Evolutionary conservation across 305 asterid genomes (phyloP), one percentile per base, ranked within the genome.

Genomic region (Vinca major): DNA sequence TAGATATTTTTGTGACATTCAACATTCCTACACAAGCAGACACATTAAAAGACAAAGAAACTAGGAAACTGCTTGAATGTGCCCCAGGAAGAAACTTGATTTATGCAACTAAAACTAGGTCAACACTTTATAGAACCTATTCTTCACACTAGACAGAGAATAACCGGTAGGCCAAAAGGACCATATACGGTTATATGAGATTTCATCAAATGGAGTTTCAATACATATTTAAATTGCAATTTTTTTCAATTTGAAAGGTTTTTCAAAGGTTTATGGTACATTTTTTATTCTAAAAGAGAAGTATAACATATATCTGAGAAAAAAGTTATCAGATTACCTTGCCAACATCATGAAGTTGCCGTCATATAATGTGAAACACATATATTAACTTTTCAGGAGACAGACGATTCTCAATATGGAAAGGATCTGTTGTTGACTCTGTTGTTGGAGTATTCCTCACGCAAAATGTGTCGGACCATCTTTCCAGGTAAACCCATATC

Each of bases 351-450:
- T 19, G 14, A 62, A 41, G 45, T 5, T 69, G n/a, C 20, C 16
- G 20, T 19, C 17, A 52, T 58, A 60, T 5, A 60, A 65, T 20
- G 16, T 20, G 65, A 50, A 40, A 21, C 56, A 16, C 20, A 62
- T 4, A 14, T 64, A 45, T 60, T 45, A 65, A 51, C 67, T 74
- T 74, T 74, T 73, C 87, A 93, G 99, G 99, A 43, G 94, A 90
- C 82, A 84, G 97, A 75, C 83, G 95, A 64, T 93, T 93, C 88
- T 86, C 96, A 43, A 82, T 76, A 79, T 93, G 99, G 99, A 93
- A 93, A 81, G 97, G 99, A 71, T 93, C 97, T 7, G 96, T 93
- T 44, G 95, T 93, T 68, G 99, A 93, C 84, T 90, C 99, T 7
- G 99, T 93, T 16, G 85, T 92, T 71, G 98, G 98, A 66, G 97